phyloP scores from a whole-genome alignment of 2,329 filamentous ascomycete genomes.

The Fusarium aywerte region DNA sequence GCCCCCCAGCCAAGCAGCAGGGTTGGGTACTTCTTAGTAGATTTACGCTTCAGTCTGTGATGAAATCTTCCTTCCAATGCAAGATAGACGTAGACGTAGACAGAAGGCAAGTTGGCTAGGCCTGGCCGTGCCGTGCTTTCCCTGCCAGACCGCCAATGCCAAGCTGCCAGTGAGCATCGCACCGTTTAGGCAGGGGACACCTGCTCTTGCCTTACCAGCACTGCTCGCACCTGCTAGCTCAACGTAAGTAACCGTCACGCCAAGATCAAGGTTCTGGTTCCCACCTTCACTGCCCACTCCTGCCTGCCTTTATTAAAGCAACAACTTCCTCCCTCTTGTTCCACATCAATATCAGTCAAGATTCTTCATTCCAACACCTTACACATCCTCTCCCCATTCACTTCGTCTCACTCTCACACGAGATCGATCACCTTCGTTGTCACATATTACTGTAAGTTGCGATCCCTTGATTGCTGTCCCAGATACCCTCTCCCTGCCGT shows the following conservation, averaged over 20 bases:
- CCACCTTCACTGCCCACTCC: conserved; percentile 19
- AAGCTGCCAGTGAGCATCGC: conserved; percentile 18
- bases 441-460: conserved; percentile 37
- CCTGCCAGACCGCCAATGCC: conserved; percentile 39
- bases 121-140: conserved; percentile 30
- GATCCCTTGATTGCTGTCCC: neutral
- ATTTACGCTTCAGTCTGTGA: conserved; percentile 31
- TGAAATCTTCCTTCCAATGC: conserved; percentile 22
- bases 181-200: conserved; percentile 20
- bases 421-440: conserved; percentile 39
- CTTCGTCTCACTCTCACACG: conserved; percentile 33
- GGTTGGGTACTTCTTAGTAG: conserved; percentile 9
- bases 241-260: conserved; percentile 35
- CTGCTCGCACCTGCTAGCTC: conserved; percentile 20
- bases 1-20: conserved; percentile 22
- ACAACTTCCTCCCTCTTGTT: conserved; percentile 40
- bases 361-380: conserved; percentile 41
- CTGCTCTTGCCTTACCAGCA: conserved; percentile 27
- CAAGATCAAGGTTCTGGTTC: conserved; percentile 38
- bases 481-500: neutral
- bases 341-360: conserved; percentile 30
- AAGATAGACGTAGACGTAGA: conserved; percentile 8
- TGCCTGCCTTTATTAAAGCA: conserved; percentile 45
- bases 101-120: conserved; percentile 1
- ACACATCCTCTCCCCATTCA: conserved; percentile 39